Conservation (phyloP, 2,329 filamentous ascomycete species). For the Curvularia eragrostidis region DNA sequence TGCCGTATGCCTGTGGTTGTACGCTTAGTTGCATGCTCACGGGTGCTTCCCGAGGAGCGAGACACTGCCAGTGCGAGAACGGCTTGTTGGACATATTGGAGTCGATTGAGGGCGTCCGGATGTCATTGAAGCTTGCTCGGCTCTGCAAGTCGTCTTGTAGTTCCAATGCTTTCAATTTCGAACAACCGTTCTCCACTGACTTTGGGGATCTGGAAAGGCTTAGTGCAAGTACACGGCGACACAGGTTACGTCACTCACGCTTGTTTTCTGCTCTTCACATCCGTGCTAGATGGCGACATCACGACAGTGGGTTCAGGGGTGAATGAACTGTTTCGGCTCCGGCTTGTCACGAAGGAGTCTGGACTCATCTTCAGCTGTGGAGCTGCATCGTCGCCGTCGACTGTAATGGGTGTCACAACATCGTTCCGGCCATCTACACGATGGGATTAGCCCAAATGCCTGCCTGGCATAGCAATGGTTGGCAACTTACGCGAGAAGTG, state of each 20-base stretch:
- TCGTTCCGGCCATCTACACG: conserved; percentile 37
- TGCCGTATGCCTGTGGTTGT: conserved; percentile 20
- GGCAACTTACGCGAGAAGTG: conserved; percentile 37
- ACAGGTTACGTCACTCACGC: conserved; percentile 8
- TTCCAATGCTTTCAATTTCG: conserved; percentile 30
- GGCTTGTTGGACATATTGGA: conserved; percentile 35
- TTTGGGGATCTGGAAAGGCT: conserved; percentile 22
- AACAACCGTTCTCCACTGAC: conserved; percentile 28
- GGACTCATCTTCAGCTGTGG: conserved; percentile 36
- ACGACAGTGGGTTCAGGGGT: conserved; percentile 18
- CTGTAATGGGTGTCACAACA: conserved; percentile 27
- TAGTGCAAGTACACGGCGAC: conserved; percentile 1
- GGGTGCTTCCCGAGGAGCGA: conserved; percentile 32
- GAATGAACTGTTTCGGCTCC: conserved; percentile 29
- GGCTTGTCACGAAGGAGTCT: conserved; percentile 34
- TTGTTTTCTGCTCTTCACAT: conserved; percentile 7
- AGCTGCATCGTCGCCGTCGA: conserved; percentile 30
- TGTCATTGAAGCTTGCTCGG: conserved; percentile 1
- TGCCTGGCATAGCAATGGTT: background rate
- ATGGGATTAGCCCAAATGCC: background rate
- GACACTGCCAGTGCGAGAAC: conserved; percentile 45
- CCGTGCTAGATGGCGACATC: background rate
- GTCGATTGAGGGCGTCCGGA: conserved; percentile 18
- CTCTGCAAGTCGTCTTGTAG: conserved; percentile 24
- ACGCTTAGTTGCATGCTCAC: conserved; percentile 26